A percentile compares a stretch with the other conserved stretches of the same genome.
phyloP scores from a whole-genome alignment of 495 filamentous ascomycete species.

The Xylaria cubensis region DNA sequence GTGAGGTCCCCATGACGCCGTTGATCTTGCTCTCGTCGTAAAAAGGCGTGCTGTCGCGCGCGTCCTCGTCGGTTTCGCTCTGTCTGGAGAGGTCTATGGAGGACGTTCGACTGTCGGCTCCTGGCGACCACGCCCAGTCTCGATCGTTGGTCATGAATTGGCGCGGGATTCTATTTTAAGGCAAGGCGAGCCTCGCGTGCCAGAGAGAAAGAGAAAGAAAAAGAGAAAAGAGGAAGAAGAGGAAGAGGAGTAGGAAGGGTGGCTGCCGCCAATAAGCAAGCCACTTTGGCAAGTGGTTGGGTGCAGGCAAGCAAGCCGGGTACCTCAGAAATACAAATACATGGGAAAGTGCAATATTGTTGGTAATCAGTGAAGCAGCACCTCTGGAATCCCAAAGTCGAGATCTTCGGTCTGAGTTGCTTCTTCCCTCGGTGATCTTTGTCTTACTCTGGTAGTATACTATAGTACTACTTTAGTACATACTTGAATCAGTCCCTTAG shows the following conservation, averaged over 20 bases:
- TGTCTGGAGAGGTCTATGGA: not conserved
- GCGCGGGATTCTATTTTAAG: not conserved
- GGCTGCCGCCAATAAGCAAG: not conserved
- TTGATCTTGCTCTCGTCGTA: not conserved
- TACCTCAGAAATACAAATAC: not conserved
- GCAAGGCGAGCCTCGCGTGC: not conserved
- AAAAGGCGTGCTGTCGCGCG: not conserved
- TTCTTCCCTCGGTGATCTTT: not conserved
- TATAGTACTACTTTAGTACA: no score
- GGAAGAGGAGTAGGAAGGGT: not conserved
- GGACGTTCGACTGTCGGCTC: not conserved
- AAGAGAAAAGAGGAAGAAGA: not conserved
- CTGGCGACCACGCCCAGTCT: not conserved
- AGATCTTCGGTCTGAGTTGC: not conserved
- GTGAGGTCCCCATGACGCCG: constrained; percentile 13
- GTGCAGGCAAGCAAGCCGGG: not conserved
- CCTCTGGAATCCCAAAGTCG: not conserved
- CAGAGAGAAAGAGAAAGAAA: not conserved
- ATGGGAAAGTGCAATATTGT: not conserved
- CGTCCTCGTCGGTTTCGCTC: not conserved
- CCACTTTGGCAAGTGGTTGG: not conserved
- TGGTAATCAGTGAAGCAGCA: not conserved
- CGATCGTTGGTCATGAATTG: not conserved
- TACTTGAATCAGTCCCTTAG: no score
- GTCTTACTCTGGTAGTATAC: not conserved